Conservation (phyloP, 352 stramenopile species). For the Paralagenidium karlingii region DNA sequence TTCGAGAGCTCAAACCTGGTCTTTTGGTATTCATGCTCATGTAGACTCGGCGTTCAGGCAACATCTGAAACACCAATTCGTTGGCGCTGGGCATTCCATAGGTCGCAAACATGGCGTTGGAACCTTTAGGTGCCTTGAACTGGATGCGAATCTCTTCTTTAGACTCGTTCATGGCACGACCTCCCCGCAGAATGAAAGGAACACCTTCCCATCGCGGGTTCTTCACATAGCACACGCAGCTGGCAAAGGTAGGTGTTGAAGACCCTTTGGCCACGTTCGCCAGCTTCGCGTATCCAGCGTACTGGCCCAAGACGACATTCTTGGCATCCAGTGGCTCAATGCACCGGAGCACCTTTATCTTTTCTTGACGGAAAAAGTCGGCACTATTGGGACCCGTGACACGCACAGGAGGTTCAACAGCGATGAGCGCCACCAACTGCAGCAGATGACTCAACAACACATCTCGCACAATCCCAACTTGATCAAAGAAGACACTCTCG, state of each 20-base stretch:
- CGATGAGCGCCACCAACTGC: conserved; percentile 94
- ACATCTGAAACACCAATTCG: conserved; percentile 95
- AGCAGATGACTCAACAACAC: conserved; percentile 99
- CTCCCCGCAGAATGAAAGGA: conserved; percentile 98
- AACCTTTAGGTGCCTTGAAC: conserved; percentile 89
- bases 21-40: conserved; percentile 96
- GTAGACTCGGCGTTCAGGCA: conserved; percentile 96
- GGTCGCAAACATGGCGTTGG: conserved; percentile 84
- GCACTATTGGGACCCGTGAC: conserved; percentile 78
- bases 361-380: conserved; percentile 94
- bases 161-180: conserved; percentile 96
- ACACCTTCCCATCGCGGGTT: conserved; percentile 94
- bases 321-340: conserved; percentile 89
- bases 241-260: conserved; percentile 87
- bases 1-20: conserved; percentile 80
- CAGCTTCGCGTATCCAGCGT: conserved; percentile 95
- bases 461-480: conserved; percentile 98
- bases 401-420: conserved; percentile 91
- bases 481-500: conserved; percentile 96
- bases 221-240: conserved; percentile 87
- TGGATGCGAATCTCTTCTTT: conserved; percentile 96
- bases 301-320: conserved; percentile 97
- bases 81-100: conserved; percentile 81
- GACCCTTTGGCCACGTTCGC: conserved; percentile 90
- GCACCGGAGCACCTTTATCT: conserved; percentile 95